Conservation (phyloP, 2,329 filamentous ascomycete species). For the Beauveria sp. region DNA sequence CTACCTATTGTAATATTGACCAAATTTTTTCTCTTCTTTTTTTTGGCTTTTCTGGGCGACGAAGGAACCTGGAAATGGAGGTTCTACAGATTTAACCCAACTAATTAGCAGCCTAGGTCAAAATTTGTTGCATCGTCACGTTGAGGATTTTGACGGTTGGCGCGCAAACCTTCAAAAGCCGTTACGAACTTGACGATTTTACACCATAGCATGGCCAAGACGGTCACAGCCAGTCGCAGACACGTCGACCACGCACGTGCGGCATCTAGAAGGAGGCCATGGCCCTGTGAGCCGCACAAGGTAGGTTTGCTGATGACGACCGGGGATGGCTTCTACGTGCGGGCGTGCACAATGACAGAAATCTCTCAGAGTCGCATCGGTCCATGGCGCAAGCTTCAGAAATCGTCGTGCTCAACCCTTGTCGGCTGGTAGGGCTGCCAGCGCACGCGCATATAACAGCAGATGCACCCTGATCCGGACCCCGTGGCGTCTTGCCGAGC, state of each 20-base stretch:
- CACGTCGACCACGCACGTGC: neutral
- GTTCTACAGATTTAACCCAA: too few relatives aligned
- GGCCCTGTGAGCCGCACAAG: neutral
- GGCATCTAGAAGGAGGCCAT: neutral
- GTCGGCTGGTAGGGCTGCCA: neutral
- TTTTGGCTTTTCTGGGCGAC: too few relatives aligned
- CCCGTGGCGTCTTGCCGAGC: slow-evolving; percentile 3
- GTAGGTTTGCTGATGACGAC: neutral
- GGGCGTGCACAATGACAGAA: neutral
- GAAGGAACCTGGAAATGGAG: too few relatives aligned
- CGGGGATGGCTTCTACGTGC: neutral
- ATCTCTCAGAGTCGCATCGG: neutral
- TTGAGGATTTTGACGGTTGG: too few relatives aligned
- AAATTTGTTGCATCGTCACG: too few relatives aligned
- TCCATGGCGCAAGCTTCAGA: neutral
- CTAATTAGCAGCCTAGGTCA: neutral
- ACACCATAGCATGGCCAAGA: neutral
- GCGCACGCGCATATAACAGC: slow-evolving; percentile 1
- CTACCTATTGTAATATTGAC: too few relatives aligned
- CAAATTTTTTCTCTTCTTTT: too few relatives aligned
- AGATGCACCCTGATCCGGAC: slow-evolving; percentile 1
- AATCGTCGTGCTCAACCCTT: neutral
- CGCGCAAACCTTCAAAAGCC: too few relatives aligned
- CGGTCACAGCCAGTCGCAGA: neutral
- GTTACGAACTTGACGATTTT: neutral